Base-by-base conservation (phyloP, 176 grass and related monocot species). In the Canna indica region DNA sequence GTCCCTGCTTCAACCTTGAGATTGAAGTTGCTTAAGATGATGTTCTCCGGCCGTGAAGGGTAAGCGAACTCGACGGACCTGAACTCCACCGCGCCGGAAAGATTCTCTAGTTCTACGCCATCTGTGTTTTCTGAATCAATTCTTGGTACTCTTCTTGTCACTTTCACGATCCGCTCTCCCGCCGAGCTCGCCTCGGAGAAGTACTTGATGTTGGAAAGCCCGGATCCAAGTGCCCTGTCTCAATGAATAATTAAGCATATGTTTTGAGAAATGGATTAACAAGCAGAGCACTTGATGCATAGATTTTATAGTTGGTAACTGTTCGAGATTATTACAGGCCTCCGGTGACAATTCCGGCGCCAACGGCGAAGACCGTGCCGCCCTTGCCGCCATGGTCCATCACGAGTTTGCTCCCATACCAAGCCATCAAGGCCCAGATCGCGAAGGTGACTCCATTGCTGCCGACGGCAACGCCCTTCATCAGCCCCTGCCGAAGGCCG, bases 391-490 rank as follows among this genome's bases (percentile, higher is more conserved):
- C 94, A 22, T 90, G 94, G 83, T 93, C 87, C 84, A 92, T 93
- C 75, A 93, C 89, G 7, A 99, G 80, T 0, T 74, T 72, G 84
- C 94, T 90, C 41, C 89, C 94, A 26, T 93, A 93, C 94, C 89
- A 99, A 27, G 83, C 56, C 38, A 78, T 74, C 73, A 99, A 99
- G 0, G 94, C 94, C 73, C 79, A 99, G 67, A 93, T 87, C 39
- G 89, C 59, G 73, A 88, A 93, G 70, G 78, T 87, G 71, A 99
- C 75, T 31, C 84, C 84, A 27, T 83, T 93, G 80, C 94, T 99
- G 18, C 94, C 94, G n/a, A 99, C 13, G 56, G 86, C 86, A 16
- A 99, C 8, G 17, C 94, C 94, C 81, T 99, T 99, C 35, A 89
- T 89, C 29, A 99, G 36, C 0, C 94, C 94, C 76, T 99, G 94